Percentiles rank a stretch among this genome's conserved stretches.
phyloP scores from a whole-genome alignment of 192 early-diverging fungal species.

The Powellomyces hirtus region DNA sequence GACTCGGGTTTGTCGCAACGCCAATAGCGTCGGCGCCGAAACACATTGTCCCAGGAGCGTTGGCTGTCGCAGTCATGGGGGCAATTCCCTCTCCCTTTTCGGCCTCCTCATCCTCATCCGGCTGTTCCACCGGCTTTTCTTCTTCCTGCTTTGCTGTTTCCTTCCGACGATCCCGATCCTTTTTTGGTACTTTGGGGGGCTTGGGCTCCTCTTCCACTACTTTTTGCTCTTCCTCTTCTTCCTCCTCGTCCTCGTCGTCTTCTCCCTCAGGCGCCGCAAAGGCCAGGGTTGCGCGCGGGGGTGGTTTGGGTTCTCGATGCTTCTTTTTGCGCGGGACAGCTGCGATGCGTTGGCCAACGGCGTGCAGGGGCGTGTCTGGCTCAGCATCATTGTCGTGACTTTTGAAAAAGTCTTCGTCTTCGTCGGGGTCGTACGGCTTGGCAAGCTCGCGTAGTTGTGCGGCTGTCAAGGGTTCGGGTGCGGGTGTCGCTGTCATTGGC shows the following conservation, averaged over 20 bases:
- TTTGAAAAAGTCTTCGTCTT: not conserved
- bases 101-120: conserved; percentile 3
- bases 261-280: not conserved
- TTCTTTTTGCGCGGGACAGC: not conserved
- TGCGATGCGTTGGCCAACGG: not conserved
- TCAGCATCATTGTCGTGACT: not conserved
- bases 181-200: not conserved
- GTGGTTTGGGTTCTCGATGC: not conserved
- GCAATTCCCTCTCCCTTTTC: not conserved
- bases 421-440: conserved; percentile 11
- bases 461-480: conserved; percentile 1
- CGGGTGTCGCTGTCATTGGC: not conserved
- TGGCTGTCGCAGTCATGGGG: not conserved
- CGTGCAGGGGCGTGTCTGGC: conserved; percentile 10
- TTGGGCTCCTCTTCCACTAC: conserved; percentile 7
- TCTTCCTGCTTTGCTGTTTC: not conserved
- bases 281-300: not conserved
- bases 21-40: conserved; percentile 26
- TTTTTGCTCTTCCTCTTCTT: conserved; percentile 12
- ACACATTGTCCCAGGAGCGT: not conserved
- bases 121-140: conserved; percentile 6
- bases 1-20: conserved; percentile 15
- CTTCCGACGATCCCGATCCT: conserved; percentile 8
- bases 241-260: conserved; percentile 21
- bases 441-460: conserved; percentile 9